Percentiles rank a stretch among this genome's conserved stretches.
These are phyloP conservation scores for Ceratobasidium sp. DNA, from an alignment of 1,284 basidiomycete genomes.

Conservation along the genomic window DNA sequence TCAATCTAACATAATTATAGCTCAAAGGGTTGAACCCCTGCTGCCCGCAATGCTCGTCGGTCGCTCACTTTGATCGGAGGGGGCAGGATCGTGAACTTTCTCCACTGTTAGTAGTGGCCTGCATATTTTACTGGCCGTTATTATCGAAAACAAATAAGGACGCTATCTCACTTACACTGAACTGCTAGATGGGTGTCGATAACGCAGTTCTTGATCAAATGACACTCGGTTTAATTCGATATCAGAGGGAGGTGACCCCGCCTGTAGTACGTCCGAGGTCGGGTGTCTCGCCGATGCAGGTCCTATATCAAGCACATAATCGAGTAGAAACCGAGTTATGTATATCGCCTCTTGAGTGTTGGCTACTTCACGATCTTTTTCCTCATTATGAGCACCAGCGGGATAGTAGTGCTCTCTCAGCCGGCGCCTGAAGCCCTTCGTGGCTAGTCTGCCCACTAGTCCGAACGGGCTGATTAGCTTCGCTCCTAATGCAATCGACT, in stretches of 20 bases:
- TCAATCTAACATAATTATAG: no score
- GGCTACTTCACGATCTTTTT: background rate
- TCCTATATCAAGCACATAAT: constrained; percentile 29
- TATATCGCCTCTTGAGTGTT: constrained; percentile 5
- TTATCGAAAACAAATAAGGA: no score
- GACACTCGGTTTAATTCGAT: background rate
- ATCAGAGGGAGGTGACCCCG: background rate
- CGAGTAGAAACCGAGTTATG: constrained; percentile 14
- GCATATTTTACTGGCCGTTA: no score
- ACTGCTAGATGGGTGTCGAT: no score
- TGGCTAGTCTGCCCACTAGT: constrained; percentile 7
- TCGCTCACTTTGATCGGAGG: no score
- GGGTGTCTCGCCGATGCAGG: background rate
- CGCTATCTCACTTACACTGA: no score
- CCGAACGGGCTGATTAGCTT: constrained; percentile 16
- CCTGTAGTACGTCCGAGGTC: background rate
- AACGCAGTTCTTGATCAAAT: no score
- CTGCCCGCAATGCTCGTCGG: no score
- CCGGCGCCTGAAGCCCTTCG: background rate
- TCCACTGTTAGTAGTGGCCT: no score
- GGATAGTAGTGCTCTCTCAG: constrained; percentile 14
- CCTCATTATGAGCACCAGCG: background rate
- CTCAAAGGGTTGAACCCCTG: no score
- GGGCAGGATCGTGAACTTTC: no score
- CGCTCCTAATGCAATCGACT: background rate